These are phyloP conservation scores for Chaetomiaceae sp. DNA, from an alignment of 2,329 filamentous ascomycete genomes.

Conservation along the genomic window DNA sequence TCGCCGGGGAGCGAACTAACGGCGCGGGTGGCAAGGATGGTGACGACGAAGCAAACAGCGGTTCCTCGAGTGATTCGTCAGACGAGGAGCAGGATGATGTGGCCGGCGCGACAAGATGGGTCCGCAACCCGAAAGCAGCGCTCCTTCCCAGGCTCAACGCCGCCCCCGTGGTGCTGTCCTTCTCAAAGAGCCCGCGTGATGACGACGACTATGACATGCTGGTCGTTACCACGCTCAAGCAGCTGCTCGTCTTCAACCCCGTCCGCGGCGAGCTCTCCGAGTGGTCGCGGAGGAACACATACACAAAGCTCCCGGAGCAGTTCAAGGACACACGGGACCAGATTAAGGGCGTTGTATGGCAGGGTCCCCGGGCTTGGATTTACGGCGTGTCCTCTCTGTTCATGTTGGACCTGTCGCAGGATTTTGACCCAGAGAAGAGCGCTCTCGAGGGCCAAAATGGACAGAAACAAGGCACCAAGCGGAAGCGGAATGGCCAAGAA, in stretches of 20 bases:
- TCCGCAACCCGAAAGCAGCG: constrained; percentile 62
- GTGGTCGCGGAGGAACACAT: constrained; percentile 81
- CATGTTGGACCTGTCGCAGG: constrained; percentile 80
- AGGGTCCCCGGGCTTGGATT: constrained; percentile 72
- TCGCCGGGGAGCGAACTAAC: constrained; percentile 40
- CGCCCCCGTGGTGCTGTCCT: constrained; percentile 61
- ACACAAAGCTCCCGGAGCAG: constrained; percentile 64
- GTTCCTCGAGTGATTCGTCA: constrained; percentile 20
- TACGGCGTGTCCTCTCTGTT: constrained; percentile 82
- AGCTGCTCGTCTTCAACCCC: constrained; percentile 74
- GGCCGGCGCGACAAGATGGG: constrained; percentile 59
- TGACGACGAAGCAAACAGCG: constrained; percentile 29
- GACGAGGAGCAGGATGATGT: constrained; percentile 27
- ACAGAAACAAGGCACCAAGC: constrained; percentile 41
- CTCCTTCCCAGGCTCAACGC: constrained; percentile 63
- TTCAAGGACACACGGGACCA: constrained; percentile 72
- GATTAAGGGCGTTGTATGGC: constrained; percentile 81
- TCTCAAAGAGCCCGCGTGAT: constrained; percentile 45
- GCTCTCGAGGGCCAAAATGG: constrained; percentile 24
- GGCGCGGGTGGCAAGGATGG: constrained; percentile 28
- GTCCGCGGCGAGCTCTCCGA: constrained; percentile 69
- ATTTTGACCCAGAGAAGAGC: constrained; percentile 47
- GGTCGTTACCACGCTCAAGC: constrained; percentile 48
- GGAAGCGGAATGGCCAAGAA: constrained; percentile 45
- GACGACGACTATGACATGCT: constrained; percentile 47